Evolutionary conservation across 148 eudicot genomes (phyloP), one percentile per base, ranked within the genome.

Genomic region (Mesembryanthemum crystallinum): DNA sequence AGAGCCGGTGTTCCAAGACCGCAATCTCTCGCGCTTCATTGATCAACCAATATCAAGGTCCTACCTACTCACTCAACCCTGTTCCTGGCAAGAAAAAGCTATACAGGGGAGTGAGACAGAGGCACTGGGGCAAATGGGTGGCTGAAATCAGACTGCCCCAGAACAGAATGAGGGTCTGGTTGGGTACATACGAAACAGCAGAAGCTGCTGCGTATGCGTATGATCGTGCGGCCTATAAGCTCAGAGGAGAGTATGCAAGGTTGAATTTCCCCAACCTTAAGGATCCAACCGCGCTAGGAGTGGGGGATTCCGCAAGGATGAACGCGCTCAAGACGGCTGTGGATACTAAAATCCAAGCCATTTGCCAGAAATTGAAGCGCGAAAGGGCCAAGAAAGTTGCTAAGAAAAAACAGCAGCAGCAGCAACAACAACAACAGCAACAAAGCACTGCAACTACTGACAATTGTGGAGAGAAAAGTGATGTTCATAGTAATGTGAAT

Each of bases 81-180:
- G 66, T 51, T 20, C 65, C 76, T 0, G 78, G 43, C 33, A 94
- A 90, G 88, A 90, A 89, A 71, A 94, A 92, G 85, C 86, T 88
- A 11, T 94, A 94, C 86, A 89, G 97, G 58, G 98, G 98, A 42
- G 98, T 94, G 72, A 85, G 98, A 28, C 98, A 94, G 84, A 87
- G 98, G 79, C 90, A 94, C 42, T 94, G 98, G 98, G 98, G 98
- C 6, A 94, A 92, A 77, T 94, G 98, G 98, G 97, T 94, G 4
- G 98, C 98, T 21, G 98, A 94, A 63, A 94, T 94, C 47, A 85
- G 98, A 71, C 89, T 94, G 24, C 97, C 98, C 4, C 98, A 92
- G 82, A 94, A 92, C 75, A 83, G 97, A 69, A 88, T 90, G 88
- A 86, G 98, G 66, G 92, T 94, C 11, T 94, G 98, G 98, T 80